Evolutionary conservation across 2,329 filamentous ascomycete species (phyloP), one percentile per base, ranked within the genome.

Genomic region (Aplosporella prunicola): DNA sequence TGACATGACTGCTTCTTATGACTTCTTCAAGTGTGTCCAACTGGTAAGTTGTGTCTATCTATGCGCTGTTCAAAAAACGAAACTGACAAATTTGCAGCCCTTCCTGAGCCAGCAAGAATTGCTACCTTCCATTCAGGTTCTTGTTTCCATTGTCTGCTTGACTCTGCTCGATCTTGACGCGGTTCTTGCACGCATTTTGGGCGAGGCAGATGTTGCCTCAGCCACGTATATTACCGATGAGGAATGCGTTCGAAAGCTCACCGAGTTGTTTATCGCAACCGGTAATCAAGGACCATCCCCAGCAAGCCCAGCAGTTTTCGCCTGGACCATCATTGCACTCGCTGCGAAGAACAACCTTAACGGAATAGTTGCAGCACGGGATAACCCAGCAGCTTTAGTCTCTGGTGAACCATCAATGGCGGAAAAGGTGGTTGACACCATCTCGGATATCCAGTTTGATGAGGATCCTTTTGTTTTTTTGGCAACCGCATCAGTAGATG

Each of bases 281-380:
- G 71, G 76, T 9, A 68, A 68, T 18, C 53, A 61, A 14, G 71
- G 71, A 11, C 67, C 74, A n/a, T 64, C 68, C 24, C 74, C 75
- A 23, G 82, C 82, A 14, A 77, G 75, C 39, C 84, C 85, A 2
- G 76, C 83, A 13, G 72, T 85, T 14, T 82, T 93, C 47, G 76
- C 82, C 3, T 96, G 88, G 88, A 77, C 80, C 4, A 66, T 89
- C 32, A 73, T 94, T 17, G 49, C 46, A 3, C 36, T 35, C 18
- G 37, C 28, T n/a, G 27, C 32, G 10, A 42, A 32, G 18, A 17
- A 31, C 14, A 18, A 32, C n/a, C n/a, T n/a, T n/a, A n/a, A n/a
- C n/a, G n/a, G n/a, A n/a, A n/a, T n/a, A n/a, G n/a, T n/a, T n/a
- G n/a, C n/a, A n/a, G n/a, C n/a, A n/a, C n/a, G n/a, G n/a, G n/a